phyloP scores from a whole-genome alignment of 441 rosid species.

The Adansonia madagascariensis region DNA sequence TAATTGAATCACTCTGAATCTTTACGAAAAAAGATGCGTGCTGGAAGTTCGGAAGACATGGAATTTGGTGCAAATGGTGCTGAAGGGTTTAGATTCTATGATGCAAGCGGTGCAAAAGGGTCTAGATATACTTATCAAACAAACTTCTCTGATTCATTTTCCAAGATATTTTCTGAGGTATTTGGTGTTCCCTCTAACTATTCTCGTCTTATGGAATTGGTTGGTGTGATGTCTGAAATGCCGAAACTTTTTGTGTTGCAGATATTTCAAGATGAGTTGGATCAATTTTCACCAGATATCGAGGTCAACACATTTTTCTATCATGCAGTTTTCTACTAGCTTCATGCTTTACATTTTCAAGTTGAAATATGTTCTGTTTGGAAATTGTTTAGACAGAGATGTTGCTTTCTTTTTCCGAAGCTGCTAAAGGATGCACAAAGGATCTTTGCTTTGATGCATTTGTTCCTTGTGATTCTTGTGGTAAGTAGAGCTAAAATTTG shows the following conservation, averaged over 20 bases:
- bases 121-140: slow-evolving; percentile 55
- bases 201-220: slow-evolving; percentile 13
- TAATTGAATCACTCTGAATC: slow-evolving; percentile 28
- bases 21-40: slow-evolving; percentile 42
- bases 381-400: slow-evolving; percentile 58
- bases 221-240: slow-evolving; percentile 27
- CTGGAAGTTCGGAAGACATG: slow-evolving; percentile 45
- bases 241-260: slow-evolving; percentile 42
- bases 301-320: slow-evolving; percentile 52
- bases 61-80: slow-evolving; percentile 55
- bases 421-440: slow-evolving; percentile 84
- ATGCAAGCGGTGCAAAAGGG: slow-evolving; percentile 52
- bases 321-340: slow-evolving; percentile 20
- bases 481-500: slow-evolving; percentile 49
- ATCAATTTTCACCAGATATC: slow-evolving; percentile 60
- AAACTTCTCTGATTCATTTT: slow-evolving; percentile 85
- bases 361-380: slow-evolving; percentile 31
- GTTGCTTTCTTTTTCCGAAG: slow-evolving; percentile 79
- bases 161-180: slow-evolving; percentile 88
- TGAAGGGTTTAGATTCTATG: slow-evolving; percentile 58
- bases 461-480: slow-evolving; percentile 81
- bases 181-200: not conserved
- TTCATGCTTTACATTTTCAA: slow-evolving; percentile 25
- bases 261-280: slow-evolving; percentile 72
- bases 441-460: slow-evolving; percentile 68